These are phyloP conservation scores for Lichtheimia hyalospora DNA, from an alignment of 371 early-diverging fungal genomes.

Conservation along the genomic window DNA sequence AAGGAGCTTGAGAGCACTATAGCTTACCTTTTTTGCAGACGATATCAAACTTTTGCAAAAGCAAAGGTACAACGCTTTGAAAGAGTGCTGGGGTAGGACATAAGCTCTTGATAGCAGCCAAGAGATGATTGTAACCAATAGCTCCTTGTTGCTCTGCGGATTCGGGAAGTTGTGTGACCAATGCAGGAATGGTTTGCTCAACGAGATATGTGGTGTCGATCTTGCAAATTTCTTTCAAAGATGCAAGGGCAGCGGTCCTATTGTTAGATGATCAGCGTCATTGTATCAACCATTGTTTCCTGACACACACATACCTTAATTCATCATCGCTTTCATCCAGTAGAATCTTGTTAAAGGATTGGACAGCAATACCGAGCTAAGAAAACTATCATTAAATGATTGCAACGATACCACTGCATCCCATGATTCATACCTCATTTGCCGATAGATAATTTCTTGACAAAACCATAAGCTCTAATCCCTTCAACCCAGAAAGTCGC, in stretches of 20 bases:
- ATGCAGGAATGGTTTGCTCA: slow-evolving; percentile 34
- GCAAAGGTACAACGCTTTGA: slow-evolving; percentile 19
- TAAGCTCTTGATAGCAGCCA: slow-evolving; percentile 28
- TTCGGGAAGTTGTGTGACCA: slow-evolving; percentile 30
- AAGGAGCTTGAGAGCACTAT: too few species aligned
- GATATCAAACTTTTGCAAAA: slow-evolving; percentile 36
- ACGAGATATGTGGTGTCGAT: slow-evolving; percentile 26
- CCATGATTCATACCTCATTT: slow-evolving; percentile 47
- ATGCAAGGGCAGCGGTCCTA: slow-evolving; percentile 26
- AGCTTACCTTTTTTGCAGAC: slow-evolving; percentile 33
- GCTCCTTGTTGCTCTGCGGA: slow-evolving; percentile 9
- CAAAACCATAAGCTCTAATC: slow-evolving; percentile 65
- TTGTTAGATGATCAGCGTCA: not conserved
- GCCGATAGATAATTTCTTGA: slow-evolving; percentile 54
- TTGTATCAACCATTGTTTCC: not conserved
- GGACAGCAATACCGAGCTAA: slow-evolving; percentile 53
- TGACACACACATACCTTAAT: slow-evolving; percentile 34
- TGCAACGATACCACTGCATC: not conserved
- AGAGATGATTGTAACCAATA: slow-evolving; percentile 17
- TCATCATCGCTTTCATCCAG: slow-evolving; percentile 54
- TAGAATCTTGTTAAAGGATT: slow-evolving; percentile 57
- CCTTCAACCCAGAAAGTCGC: slow-evolving; percentile 66
- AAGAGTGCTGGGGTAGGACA: slow-evolving; percentile 31
- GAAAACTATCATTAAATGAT: not conserved
- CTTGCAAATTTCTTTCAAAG: slow-evolving; percentile 24